These are phyloP conservation scores for Parathielavia hyrcaniae DNA, from an alignment of 495 filamentous ascomycete genomes.

Conservation along the genomic window DNA sequence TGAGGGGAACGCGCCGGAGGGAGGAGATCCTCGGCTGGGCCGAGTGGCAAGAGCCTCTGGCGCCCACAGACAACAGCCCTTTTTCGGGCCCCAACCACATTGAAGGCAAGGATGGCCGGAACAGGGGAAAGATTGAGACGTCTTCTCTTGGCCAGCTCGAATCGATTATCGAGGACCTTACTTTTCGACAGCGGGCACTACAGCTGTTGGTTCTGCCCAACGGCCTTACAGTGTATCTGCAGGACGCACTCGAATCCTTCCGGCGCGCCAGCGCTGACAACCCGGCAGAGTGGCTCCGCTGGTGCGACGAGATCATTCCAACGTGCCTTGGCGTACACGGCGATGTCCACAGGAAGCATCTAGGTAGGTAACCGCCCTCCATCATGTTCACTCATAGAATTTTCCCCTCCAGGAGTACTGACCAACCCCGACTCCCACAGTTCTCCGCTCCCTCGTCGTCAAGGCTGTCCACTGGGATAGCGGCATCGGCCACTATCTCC, in stretches of 20 bases:
- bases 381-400: neutral
- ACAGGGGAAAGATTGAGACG: neutral
- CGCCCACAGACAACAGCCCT: neutral
- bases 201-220: neutral
- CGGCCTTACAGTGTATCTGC: neutral
- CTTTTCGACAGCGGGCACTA: neutral
- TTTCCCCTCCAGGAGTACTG: neutral
- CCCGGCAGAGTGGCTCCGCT: neutral
- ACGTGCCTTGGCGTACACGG: neutral
- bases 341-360: neutral
- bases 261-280: neutral
- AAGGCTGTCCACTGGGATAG: neutral
- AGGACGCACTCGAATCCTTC: neutral
- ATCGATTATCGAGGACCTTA: neutral
- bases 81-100: neutral
- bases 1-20: neutral
- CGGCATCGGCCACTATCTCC: neutral
- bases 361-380: neutral
- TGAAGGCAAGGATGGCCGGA: neutral
- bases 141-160: neutral
- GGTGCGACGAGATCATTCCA: neutral
- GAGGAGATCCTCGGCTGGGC: slow-evolving; percentile 12
- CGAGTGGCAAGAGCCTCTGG: slow-evolving; percentile 8
- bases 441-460: slow-evolving; percentile 4
- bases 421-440: neutral